Evolutionary conservation across 106 monocot species (phyloP).

Genomic region (Allium fistulosum): DNA sequence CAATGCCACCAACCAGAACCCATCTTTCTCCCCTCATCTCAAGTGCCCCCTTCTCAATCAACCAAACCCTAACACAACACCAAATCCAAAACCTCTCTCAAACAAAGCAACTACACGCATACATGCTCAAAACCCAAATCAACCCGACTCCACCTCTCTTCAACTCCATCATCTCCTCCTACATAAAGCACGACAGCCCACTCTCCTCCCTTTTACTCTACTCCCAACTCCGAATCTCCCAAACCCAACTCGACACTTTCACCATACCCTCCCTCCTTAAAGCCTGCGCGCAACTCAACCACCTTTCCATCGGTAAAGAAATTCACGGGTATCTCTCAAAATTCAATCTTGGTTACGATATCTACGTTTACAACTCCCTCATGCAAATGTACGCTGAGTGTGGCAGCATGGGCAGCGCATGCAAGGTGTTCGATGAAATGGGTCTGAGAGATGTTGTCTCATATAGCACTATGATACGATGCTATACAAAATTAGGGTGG

Average conservation of each 20-base stretch:
- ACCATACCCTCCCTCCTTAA: constrained; percentile 50
- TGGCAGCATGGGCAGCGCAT: constrained; percentile 10
- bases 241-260: constrained; percentile 21
- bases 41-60: neutral
- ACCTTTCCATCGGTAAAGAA: constrained; percentile 14
- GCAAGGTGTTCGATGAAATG: constrained; percentile 49
- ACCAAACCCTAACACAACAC: neutral
- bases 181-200: constrained; percentile 23
- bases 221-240: constrained; percentile 10
- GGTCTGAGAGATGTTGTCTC: constrained; percentile 53
- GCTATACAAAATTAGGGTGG: constrained; percentile 6
- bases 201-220: constrained; percentile 25
- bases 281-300: constrained; percentile 28
- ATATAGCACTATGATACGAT: constrained; percentile 51
- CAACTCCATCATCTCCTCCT: constrained; percentile 47
- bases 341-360: constrained; percentile 26
- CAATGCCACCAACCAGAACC: neutral
- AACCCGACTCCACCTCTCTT: constrained; percentile 14
- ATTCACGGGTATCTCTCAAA: constrained; percentile 42
- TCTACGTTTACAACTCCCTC: constrained; percentile 50
- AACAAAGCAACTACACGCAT: constrained; percentile 40
- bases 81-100: constrained; percentile 1
- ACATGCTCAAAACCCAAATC: constrained; percentile 26
- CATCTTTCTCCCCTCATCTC: constrained; percentile 10
- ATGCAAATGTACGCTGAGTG: constrained; percentile 60